These are phyloP conservation scores for Pseudogymnoascus sp. DNA, from an alignment of 2,329 filamentous ascomycete genomes.

Conservation along the genomic window DNA sequence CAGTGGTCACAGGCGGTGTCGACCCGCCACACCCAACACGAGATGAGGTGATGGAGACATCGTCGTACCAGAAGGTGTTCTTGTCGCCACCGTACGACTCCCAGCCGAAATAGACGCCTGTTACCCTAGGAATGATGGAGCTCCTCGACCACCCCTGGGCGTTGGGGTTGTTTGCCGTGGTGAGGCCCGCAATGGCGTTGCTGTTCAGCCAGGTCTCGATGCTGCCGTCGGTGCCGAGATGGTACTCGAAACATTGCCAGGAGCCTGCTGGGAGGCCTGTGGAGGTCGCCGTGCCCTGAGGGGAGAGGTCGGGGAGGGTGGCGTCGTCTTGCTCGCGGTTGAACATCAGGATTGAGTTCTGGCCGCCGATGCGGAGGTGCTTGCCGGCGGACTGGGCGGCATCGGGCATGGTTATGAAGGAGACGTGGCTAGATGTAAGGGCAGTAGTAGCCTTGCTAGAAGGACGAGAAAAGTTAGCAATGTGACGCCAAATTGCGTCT, in stretches of 20 bases:
- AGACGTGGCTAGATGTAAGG: conserved; percentile 50
- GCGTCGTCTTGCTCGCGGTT: conserved; percentile 56
- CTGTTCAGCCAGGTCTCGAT: conserved; percentile 54
- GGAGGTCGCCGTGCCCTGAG: conserved; percentile 48
- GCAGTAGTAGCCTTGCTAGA: conserved; percentile 46
- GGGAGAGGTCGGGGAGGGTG: conserved; percentile 52
- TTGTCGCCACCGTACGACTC: conserved; percentile 52
- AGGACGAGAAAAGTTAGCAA: conserved; percentile 18
- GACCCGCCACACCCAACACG: conserved; percentile 38
- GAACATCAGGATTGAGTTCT: conserved; percentile 54
- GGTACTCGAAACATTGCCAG: conserved; percentile 56
- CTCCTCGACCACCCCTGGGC: conserved; percentile 45
- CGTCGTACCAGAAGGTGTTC: conserved; percentile 57
- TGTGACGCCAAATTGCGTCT: conserved; percentile 10
- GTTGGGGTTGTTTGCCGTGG: conserved; percentile 41
- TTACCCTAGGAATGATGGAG: conserved; percentile 42
- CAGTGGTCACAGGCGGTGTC: neutral
- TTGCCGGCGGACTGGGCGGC: conserved; percentile 45
- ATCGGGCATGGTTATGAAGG: conserved; percentile 58
- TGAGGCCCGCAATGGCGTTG: conserved; percentile 42
- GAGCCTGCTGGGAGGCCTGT: conserved; percentile 38
- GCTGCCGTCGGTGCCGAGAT: conserved; percentile 47
- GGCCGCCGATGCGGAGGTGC: conserved; percentile 53
- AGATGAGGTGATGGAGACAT: conserved; percentile 41
- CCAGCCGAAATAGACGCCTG: conserved; percentile 53